A percentile compares a stretch with the other conserved stretches of the same genome.
phyloP scores from a whole-genome alignment of 352 stramenopile genomes.

The Phytopythium ostracodes region DNA sequence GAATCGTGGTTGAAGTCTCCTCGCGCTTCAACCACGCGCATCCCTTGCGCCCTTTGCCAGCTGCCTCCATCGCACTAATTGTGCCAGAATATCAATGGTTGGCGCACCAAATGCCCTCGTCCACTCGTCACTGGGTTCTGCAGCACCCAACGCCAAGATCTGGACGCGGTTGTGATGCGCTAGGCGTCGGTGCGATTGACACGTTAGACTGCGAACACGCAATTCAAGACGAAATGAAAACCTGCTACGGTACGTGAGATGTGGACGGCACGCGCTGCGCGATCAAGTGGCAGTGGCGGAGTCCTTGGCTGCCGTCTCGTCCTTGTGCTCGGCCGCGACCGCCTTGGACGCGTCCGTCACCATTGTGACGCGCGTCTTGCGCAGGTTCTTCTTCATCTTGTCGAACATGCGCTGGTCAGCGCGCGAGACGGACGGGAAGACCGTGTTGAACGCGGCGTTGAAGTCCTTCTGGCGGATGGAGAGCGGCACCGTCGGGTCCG shows the following conservation, averaged over 20 bases:
- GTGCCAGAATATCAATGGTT: too few relatives aligned
- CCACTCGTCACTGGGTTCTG: too few relatives aligned
- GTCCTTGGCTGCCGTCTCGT: neutral
- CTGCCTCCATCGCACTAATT: neutral
- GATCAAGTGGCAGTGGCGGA: neutral
- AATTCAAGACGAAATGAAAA: neutral
- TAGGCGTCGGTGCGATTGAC: too few relatives aligned
- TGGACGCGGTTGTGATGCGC: too few relatives aligned
- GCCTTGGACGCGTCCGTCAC: constrained; percentile 6
- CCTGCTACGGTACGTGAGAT: neutral
- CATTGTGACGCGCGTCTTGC: constrained; percentile 50
- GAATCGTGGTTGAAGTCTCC: neutral
- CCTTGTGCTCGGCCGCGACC: constrained; percentile 1
- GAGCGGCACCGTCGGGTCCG: constrained; percentile 27
- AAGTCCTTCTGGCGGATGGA: constrained; percentile 71
- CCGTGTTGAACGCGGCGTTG: constrained; percentile 62
- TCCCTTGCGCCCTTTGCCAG: neutral
- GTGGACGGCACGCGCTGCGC: neutral
- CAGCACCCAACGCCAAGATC: too few relatives aligned
- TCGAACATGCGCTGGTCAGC: constrained; percentile 86
- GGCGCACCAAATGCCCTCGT: too few relatives aligned
- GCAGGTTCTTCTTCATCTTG: constrained; percentile 87
- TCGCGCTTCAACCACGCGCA: neutral
- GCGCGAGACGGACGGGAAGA: constrained; percentile 83
- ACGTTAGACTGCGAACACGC: neutral